Percentiles rank a stretch among this genome's conserved stretches.
Conservation (phyloP, 257 asterid genomes). For the Scutellaria galericulata region DNA sequence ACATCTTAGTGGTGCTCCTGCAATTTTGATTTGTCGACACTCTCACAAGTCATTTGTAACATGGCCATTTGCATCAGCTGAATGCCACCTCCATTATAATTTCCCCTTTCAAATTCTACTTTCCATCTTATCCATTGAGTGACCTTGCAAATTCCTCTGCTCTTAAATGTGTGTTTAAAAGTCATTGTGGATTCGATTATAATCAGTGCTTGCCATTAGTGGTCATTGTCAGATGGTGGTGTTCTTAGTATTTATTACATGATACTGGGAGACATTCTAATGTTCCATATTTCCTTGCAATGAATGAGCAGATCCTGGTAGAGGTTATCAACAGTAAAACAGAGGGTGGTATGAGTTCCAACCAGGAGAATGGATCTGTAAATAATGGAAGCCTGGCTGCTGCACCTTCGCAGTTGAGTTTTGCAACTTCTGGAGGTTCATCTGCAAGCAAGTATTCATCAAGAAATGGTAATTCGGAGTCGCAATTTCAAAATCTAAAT, state of each 20-base stretch:
- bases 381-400: constrained; percentile 61
- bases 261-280: constrained; percentile 39
- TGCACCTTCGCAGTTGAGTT: constrained; percentile 57
- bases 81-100: not conserved
- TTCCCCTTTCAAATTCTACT: not conserved
- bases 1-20: constrained; percentile 15
- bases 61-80: not conserved
- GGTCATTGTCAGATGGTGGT: constrained; percentile 24
- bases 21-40: constrained; percentile 8
- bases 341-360: constrained; percentile 56
- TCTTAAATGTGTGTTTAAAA: not conserved
- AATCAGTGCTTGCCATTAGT: constrained; percentile 12
- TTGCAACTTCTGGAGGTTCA: constrained; percentile 67
- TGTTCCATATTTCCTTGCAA: constrained; percentile 38
- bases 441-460: constrained; percentile 70
- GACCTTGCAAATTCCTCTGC: constrained; percentile 11
- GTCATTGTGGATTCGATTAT: constrained; percentile 1
- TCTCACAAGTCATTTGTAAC: constrained; percentile 4
- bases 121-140: constrained; percentile 19
- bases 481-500: constrained; percentile 58
- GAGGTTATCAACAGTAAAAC: constrained; percentile 59
- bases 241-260: constrained; percentile 28
- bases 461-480: constrained; percentile 75
- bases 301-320: constrained; percentile 74
- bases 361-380: constrained; percentile 69